Evolutionary conservation across 345 rosid genomes (phyloP).

Genomic region (Murraya koenigii): DNA sequence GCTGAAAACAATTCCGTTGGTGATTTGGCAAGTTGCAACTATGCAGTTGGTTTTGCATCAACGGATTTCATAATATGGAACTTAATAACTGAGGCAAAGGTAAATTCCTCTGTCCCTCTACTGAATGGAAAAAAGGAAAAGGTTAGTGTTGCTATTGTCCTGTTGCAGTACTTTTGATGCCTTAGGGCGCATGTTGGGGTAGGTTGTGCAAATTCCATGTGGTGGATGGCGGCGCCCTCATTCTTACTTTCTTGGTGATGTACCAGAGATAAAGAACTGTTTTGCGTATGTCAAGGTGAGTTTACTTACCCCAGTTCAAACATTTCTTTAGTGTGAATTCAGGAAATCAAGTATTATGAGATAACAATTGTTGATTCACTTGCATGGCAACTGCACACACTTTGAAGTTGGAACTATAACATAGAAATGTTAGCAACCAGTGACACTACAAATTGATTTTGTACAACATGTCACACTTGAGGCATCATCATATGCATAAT

Average conservation of each 20-base stretch:
- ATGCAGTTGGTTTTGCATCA: slow-evolving; percentile 91
- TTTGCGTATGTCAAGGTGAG: slow-evolving; percentile 91
- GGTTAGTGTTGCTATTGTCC: background rate
- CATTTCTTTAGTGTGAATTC: background rate
- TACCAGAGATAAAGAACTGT: slow-evolving; percentile 67
- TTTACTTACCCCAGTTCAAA: slow-evolving; percentile 13
- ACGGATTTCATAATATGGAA: slow-evolving; percentile 86
- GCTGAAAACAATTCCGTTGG: slow-evolving; percentile 27
- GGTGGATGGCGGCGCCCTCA: slow-evolving; percentile 99
- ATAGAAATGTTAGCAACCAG: background rate
- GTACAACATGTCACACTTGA: background rate
- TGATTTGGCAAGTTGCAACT: slow-evolving; percentile 46
- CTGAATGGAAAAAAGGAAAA: background rate
- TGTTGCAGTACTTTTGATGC: slow-evolving; percentile 15
- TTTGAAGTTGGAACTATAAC: background rate
- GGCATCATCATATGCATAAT: background rate
- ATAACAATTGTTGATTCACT: background rate
- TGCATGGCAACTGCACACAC: background rate
- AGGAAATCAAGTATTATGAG: background rate
- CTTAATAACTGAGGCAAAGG: slow-evolving; percentile 74
- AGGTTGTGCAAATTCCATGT: slow-evolving; percentile 92
- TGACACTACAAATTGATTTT: background rate
- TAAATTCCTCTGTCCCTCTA: slow-evolving; percentile 15
- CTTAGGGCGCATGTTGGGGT: slow-evolving; percentile 28
- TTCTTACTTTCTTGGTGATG: slow-evolving; percentile 73